Evolutionary conservation across 495 filamentous ascomycete species (phyloP).

Genomic region (Penicillium cinerascens): DNA sequence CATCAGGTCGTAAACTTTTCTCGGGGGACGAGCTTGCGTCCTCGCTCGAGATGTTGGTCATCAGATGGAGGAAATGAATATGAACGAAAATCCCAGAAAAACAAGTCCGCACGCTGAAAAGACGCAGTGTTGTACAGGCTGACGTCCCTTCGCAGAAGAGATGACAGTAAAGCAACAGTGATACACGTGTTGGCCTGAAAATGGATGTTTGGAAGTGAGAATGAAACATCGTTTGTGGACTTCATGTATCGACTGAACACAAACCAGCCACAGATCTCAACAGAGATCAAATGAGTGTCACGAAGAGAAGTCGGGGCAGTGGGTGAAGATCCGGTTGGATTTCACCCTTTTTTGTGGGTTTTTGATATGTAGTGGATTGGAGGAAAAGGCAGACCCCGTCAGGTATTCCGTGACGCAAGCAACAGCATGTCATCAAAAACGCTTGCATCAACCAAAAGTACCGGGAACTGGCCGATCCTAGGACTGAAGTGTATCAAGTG

Average conservation of each 20-base stretch:
- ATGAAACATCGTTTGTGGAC: constrained; percentile 22
- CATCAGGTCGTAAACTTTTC: constrained; percentile 5
- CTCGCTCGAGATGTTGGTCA: constrained; percentile 7
- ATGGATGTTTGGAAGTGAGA: constrained; percentile 1
- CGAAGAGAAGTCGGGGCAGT: not conserved
- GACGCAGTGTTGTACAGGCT: constrained; percentile 8
- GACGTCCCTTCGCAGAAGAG: constrained; percentile 3
- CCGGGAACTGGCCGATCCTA: not conserved
- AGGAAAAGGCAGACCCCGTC: no score
- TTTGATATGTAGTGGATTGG: not conserved
- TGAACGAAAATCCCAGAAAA: constrained; percentile 4
- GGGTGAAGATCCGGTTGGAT: constrained; percentile 1
- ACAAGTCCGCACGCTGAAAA: constrained; percentile 14
- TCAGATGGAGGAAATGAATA: constrained; percentile 3
- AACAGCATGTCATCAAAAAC: not conserved
- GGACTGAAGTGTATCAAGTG: not conserved
- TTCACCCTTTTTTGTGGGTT: constrained; percentile 2
- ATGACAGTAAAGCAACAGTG: not conserved
- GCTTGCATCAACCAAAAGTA: not conserved
- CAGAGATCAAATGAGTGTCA: not conserved
- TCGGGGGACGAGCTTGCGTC: not conserved
- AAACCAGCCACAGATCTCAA: constrained; percentile 6
- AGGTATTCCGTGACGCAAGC: not conserved
- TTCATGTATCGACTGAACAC: constrained; percentile 6
- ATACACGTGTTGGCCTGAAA: not conserved